phyloP scores from a whole-genome alignment of 257 asterid species.

The Anisodus acutangulus region DNA sequence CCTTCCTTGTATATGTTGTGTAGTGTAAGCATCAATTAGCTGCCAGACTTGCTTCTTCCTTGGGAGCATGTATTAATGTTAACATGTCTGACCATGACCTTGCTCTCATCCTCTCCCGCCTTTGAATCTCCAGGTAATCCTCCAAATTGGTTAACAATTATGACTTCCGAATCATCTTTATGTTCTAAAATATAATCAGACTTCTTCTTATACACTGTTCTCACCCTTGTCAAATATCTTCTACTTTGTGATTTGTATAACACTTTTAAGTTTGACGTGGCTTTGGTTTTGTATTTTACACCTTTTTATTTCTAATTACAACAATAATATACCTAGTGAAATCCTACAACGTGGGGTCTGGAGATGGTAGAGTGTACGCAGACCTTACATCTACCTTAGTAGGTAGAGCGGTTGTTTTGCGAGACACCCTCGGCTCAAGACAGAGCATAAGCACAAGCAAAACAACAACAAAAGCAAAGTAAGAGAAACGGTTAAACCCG shows the following conservation, averaged over 20 bases:
- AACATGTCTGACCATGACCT: conserved; percentile 80
- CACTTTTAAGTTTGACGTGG: not conserved
- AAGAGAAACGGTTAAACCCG: too few species aligned
- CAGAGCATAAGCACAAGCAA: too few species aligned
- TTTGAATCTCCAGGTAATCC: conserved; percentile 38
- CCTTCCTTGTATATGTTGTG: conserved; percentile 13
- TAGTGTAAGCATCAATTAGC: conserved; percentile 98
- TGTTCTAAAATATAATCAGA: not conserved
- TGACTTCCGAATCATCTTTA: not conserved
- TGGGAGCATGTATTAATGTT: conserved; percentile 61
- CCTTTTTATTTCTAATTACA: not conserved
- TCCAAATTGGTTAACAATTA: not conserved
- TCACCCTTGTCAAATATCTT: not conserved
- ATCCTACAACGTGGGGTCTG: too few species aligned
- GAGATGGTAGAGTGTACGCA: too few species aligned
- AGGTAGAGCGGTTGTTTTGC: too few species aligned
- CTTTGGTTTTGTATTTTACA: conserved; percentile 1
- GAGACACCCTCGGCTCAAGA: too few species aligned
- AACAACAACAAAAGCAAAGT: too few species aligned
- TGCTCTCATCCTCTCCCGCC: conserved; percentile 65
- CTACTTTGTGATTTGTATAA: not conserved
- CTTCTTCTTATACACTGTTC: not conserved
- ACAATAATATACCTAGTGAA: not conserved
- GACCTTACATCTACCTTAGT: too few species aligned
- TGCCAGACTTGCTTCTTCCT: conserved; percentile 80